These are phyloP conservation scores for Aspergillus coremiiformis DNA, from an alignment of 495 filamentous ascomycete genomes.

Conservation along the genomic window DNA sequence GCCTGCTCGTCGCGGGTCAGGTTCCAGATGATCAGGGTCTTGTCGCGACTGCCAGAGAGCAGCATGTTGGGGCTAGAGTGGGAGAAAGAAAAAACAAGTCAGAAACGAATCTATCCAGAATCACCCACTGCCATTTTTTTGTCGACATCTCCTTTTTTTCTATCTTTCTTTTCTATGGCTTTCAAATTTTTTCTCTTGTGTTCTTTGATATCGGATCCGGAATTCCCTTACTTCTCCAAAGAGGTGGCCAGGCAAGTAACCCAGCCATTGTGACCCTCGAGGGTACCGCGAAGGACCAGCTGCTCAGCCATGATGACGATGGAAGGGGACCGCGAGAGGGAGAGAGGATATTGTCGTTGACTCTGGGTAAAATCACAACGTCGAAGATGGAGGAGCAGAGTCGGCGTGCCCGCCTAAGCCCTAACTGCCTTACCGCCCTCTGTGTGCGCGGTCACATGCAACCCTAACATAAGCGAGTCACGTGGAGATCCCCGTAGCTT, in stretches of 20 bases:
- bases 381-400: conserved; percentile 31
- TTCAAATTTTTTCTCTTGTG: background rate
- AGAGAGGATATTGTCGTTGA: conserved; percentile 38
- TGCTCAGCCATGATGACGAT: conserved; percentile 79
- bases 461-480: conserved; percentile 5
- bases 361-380: conserved; percentile 42
- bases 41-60: conserved; percentile 92
- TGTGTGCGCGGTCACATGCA: conserved; percentile 30
- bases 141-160: conserved; percentile 4
- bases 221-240: conserved; percentile 81
- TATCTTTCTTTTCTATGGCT: conserved; percentile 1
- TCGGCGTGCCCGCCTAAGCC: conserved; percentile 28
- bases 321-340: conserved; percentile 36
- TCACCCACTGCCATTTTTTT: conserved; percentile 15
- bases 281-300: conserved; percentile 93
- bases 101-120: conserved; percentile 22
- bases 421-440: conserved; percentile 32
- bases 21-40: conserved; percentile 99
- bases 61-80: conserved; percentile 95
- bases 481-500: background rate
- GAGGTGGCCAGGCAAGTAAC: conserved; percentile 82
- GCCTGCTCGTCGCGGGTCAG: conserved; percentile 95
- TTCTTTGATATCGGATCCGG: conserved; percentile 6
- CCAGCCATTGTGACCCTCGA: conserved; percentile 88
- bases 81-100: conserved; percentile 26